Percentiles rank a stretch among this genome's conserved stretches.
These are phyloP conservation scores for Mortierella hygrophila DNA, from an alignment of 192 early-diverging fungal genomes.

Conservation along the genomic window DNA sequence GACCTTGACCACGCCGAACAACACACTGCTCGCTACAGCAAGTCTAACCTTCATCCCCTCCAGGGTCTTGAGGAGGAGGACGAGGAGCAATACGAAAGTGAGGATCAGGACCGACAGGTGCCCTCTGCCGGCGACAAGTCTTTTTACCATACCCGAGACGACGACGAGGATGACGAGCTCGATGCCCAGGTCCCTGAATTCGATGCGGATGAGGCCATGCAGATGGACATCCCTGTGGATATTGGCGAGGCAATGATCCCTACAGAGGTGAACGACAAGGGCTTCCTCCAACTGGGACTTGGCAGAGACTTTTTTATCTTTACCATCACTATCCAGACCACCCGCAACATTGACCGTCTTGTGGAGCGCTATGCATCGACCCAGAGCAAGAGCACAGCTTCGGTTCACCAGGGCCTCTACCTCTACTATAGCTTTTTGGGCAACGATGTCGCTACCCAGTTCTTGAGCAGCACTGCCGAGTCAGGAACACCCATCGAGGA, in stretches of 20 bases:
- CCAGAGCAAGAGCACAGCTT: slow-evolving; percentile 9
- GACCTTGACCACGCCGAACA: slow-evolving; percentile 21
- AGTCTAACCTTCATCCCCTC: slow-evolving; percentile 7
- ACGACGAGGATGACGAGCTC: slow-evolving; percentile 16
- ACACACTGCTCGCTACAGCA: slow-evolving; percentile 8
- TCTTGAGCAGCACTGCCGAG: slow-evolving; percentile 24
- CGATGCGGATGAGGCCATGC: slow-evolving; percentile 35
- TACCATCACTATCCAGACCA: slow-evolving; percentile 50
- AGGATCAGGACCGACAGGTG: slow-evolving; percentile 39
- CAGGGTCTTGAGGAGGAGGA: slow-evolving; percentile 47
- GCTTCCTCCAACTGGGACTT: slow-evolving; percentile 46
- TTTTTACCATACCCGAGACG: slow-evolving; percentile 27
- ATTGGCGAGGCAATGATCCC: slow-evolving; percentile 55
- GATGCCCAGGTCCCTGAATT: slow-evolving; percentile 25
- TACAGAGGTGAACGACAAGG: slow-evolving; percentile 53
- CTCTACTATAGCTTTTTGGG: slow-evolving; percentile 51
- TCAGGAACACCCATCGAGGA: slow-evolving; percentile 41
- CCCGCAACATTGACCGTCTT: slow-evolving; percentile 30
- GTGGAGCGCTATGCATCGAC: slow-evolving; percentile 32
- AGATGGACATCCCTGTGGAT: slow-evolving; percentile 50
- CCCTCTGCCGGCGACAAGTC: slow-evolving; percentile 41
- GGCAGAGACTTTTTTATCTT: slow-evolving; percentile 53
- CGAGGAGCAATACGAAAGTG: slow-evolving; percentile 26
- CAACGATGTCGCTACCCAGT: slow-evolving; percentile 51
- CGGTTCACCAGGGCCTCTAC: slow-evolving; percentile 42